Percentiles rank a stretch among this genome's conserved stretches.
Evolutionary conservation across 805 yeast species (phyloP).

Genomic region (Cyberlindnera misumaiensis): DNA sequence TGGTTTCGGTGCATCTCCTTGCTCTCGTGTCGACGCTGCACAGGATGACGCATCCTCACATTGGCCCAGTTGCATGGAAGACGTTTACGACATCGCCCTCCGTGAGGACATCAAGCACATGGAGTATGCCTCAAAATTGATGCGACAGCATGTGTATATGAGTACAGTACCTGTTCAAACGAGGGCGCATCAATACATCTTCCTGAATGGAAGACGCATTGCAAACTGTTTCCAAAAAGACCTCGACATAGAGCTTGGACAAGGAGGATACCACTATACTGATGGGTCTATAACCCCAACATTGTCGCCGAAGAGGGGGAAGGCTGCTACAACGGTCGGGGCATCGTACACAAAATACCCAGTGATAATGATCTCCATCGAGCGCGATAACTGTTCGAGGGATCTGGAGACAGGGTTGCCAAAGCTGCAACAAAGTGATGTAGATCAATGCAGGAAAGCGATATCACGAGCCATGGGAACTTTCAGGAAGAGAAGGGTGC

Average conservation of each 20-base stretch:
- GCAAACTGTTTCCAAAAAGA: neutral
- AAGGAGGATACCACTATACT: conserved; percentile 7
- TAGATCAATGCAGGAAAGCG: no score
- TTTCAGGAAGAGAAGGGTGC: no score
- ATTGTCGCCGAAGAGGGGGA: conserved; percentile 19
- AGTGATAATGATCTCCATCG: conserved; percentile 28
- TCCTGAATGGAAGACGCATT: conserved; percentile 30
- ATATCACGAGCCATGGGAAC: no score
- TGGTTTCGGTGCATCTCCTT: neutral
- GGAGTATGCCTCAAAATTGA: conserved; percentile 16
- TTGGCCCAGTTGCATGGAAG: conserved; percentile 15
- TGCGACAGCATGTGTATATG: conserved; percentile 31
- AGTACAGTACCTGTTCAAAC: conserved; percentile 30
- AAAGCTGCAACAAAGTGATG: neutral
- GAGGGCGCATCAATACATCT: conserved; percentile 37
- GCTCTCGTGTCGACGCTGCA: neutral
- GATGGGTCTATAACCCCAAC: neutral
- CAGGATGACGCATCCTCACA: neutral
- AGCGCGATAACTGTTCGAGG: conserved; percentile 1
- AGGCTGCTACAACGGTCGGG: conserved; percentile 23
- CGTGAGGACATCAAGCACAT: neutral
- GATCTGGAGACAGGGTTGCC: neutral
- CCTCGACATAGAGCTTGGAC: conserved; percentile 23
- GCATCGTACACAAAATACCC: conserved; percentile 33
- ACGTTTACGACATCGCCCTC: conserved; percentile 26